Base-by-base conservation (phyloP, 495 filamentous ascomycete species). In the Zalerion maritima region DNA sequence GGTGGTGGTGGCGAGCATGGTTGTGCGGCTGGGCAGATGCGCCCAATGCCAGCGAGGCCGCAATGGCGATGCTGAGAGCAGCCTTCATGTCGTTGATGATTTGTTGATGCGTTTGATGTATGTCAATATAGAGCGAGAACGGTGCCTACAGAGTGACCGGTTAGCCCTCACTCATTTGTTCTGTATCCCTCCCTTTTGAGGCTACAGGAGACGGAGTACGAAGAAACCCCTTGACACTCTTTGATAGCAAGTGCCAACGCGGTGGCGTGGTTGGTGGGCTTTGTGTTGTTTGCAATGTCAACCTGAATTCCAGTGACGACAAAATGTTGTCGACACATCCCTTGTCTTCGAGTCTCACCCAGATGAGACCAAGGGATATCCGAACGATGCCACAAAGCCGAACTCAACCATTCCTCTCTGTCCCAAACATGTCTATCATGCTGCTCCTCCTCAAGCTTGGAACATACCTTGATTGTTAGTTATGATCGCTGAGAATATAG, bases 41-140 rank as follows among this genome's bases (percentile, higher is more conserved):
- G 18, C 47, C 46, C 19, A 43, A 49, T 24, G 47, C 50, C 16
- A 65, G 29, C 17, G 62, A 53, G 3, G 61, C 64, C 44, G 62
- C 64, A 29, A 69, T 31, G 43, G 60, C 62, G 21, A 58, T 33
- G 27, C 51, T 47, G 29, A 58, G 24, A 33, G 61, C 40, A 28
- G 51, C 47, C 54, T 59, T 67, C 67, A 71, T 71, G n/a, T n/a
- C n/a, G n/a, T n/a, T n/a, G n/a, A n/a, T n/a, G n/a, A 14, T 42
- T 61, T 42, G 29, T 39, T 25, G 42, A 33, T 35, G 28, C 35
- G 31, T 32, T 37, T 24, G 34, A 45, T 28, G 26, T 29, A 32
- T 40, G 28, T 11, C 13, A 14, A 14, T 26, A 42, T 32, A 30
- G 24, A 31, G 37, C 17, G 34, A 31, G 22, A 24, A 11, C 12